Conservation (phyloP, 768 basidiomycete genomes). For the Hysterangium stoloniferum region DNA sequence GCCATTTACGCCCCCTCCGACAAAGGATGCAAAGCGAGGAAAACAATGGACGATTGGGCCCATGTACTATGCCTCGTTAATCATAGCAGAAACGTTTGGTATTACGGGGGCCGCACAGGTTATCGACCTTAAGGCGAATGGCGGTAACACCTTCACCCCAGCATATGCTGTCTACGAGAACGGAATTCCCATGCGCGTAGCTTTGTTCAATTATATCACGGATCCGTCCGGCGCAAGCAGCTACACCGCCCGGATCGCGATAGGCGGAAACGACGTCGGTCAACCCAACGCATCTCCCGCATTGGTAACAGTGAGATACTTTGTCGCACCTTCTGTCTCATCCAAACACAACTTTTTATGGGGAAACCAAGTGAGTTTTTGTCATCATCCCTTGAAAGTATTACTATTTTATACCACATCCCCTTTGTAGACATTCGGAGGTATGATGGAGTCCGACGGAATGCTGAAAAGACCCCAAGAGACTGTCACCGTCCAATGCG, state of each 20-base stretch:
- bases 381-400: neutral
- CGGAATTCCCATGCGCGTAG: constrained; percentile 49
- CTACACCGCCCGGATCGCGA: constrained; percentile 42
- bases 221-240: constrained; percentile 50
- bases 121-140: constrained; percentile 52
- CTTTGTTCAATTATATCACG: constrained; percentile 65
- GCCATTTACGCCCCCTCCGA: constrained; percentile 38
- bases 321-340: constrained; percentile 38
- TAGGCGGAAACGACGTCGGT: constrained; percentile 36
- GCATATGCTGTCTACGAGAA: constrained; percentile 71
- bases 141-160: constrained; percentile 48
- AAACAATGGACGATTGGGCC: constrained; percentile 70
- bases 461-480: constrained; percentile 46
- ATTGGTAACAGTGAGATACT: constrained; percentile 48
- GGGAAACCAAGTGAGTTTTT: constrained; percentile 55
- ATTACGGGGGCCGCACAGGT: constrained; percentile 55
- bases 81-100: constrained; percentile 67
- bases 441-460: constrained; percentile 57
- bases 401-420: neutral
- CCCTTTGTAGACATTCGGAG: constrained; percentile 47
- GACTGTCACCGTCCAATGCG: constrained; percentile 53
- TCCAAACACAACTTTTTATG: constrained; percentile 64
- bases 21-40: constrained; percentile 44
- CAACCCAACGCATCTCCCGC: constrained; percentile 33
- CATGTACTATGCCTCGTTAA: constrained; percentile 64